phyloP scores from a whole-genome alignment of 306 rosid genomes.

The Cicer yamashitae region DNA sequence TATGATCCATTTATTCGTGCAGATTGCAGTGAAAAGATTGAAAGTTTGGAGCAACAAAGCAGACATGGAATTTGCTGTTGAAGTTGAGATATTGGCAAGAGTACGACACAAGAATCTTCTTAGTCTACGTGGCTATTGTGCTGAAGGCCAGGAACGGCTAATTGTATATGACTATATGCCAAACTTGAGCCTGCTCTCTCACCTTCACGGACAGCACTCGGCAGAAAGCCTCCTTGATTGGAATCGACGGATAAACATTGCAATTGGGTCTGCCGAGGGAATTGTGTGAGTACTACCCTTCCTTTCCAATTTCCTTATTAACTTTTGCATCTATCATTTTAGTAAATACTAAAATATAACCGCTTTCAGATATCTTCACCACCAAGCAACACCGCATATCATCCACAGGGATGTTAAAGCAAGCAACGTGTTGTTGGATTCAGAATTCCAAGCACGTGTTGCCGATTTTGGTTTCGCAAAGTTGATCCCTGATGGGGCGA shows the following conservation, averaged over 20 bases:
- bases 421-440: slow-evolving; percentile 83
- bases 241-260: slow-evolving; percentile 85
- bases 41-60: slow-evolving; percentile 96
- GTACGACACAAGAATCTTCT: slow-evolving; percentile 96
- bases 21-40: slow-evolving; percentile 97
- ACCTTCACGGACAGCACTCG: slow-evolving; percentile 95
- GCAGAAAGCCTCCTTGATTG: slow-evolving; percentile 87
- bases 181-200: slow-evolving; percentile 90
- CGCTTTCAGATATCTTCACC: slow-evolving; percentile 89
- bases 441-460: slow-evolving; percentile 78
- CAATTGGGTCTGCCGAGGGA: slow-evolving; percentile 95
- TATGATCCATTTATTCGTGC: slow-evolving; percentile 41
- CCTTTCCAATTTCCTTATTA: slow-evolving; percentile 5
- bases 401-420: slow-evolving; percentile 93
- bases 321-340: not conserved
- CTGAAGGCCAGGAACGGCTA: slow-evolving; percentile 96
- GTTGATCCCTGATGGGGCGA: slow-evolving; percentile 95
- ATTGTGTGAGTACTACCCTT: slow-evolving; percentile 65
- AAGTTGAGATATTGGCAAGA: slow-evolving; percentile 96
- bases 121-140: slow-evolving; percentile 93
- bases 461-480: slow-evolving; percentile 97
- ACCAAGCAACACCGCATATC: slow-evolving; percentile 88
- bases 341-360: slow-evolving; percentile 18
- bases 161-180: slow-evolving; percentile 93
- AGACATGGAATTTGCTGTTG: slow-evolving; percentile 91